Conservation (phyloP, 805 yeast genomes). For the Candida coquimbonensis region DNA sequence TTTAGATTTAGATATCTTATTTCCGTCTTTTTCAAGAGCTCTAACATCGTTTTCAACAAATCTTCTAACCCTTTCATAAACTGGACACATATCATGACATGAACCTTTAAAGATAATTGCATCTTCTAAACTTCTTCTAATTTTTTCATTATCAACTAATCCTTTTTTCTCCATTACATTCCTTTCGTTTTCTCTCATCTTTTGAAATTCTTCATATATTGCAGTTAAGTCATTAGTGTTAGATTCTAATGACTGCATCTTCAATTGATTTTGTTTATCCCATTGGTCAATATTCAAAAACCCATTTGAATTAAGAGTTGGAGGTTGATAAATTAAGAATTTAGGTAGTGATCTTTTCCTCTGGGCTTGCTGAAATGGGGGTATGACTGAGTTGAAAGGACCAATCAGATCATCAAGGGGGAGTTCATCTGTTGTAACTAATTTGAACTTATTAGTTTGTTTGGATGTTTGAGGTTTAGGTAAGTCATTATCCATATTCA, state of each 20-base stretch:
- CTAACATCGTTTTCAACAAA: conserved; percentile 82
- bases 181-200: conserved; percentile 69
- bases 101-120: conserved; percentile 87
- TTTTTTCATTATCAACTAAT: conserved; percentile 81
- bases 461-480: background rate
- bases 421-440: conserved; percentile 3
- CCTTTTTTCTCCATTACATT: conserved; percentile 71
- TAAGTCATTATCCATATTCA: background rate
- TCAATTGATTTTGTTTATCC: conserved; percentile 70
- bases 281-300: conserved; percentile 41
- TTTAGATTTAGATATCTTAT: conserved; percentile 45
- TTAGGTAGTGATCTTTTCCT: conserved; percentile 26
- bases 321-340: conserved; percentile 30
- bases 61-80: conserved; percentile 84
- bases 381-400: conserved; percentile 12
- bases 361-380: conserved; percentile 5
- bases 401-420: conserved; percentile 19
- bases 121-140: conserved; percentile 73
- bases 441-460: background rate
- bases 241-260: conserved; percentile 47
- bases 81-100: conserved; percentile 92
- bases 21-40: conserved; percentile 57
- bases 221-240: conserved; percentile 55
- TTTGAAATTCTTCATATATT: conserved; percentile 68
- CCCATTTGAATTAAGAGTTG: conserved; percentile 25